phyloP scores from a whole-genome alignment of 2,329 filamentous ascomycete genomes.

The Stenocarpella maydis region DNA sequence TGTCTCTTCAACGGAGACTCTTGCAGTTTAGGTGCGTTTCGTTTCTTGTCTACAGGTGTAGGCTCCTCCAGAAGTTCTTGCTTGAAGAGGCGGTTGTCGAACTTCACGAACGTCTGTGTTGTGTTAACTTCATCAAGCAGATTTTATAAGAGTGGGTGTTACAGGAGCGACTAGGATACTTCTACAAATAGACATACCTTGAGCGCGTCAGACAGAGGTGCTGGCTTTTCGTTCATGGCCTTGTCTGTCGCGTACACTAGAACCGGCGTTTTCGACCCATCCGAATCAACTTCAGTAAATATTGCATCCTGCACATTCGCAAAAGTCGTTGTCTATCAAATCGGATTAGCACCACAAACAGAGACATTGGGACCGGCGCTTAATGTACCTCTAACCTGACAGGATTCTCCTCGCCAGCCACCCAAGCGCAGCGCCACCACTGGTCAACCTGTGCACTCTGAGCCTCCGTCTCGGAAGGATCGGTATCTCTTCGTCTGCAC shows the following conservation, averaged over 20 bases:
- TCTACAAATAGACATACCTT: conserved; percentile 19
- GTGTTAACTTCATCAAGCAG: not conserved
- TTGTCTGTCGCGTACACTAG: conserved; percentile 45
- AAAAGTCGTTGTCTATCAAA: conserved; percentile 36
- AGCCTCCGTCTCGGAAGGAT: conserved; percentile 37
- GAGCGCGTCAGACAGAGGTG: conserved; percentile 41
- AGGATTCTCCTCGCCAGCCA: conserved; percentile 35
- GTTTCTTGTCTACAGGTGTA: conserved; percentile 41
- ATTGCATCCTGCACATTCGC: conserved; percentile 37
- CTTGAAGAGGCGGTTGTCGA: conserved; percentile 47
- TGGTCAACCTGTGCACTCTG: conserved; percentile 36
- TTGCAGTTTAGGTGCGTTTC: conserved; percentile 30
- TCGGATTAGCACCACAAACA: not conserved
- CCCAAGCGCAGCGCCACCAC: conserved; percentile 43
- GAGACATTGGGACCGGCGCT: not conserved
- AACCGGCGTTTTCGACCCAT: conserved; percentile 37
- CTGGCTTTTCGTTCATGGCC: conserved; percentile 39
- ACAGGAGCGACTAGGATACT: not conserved
- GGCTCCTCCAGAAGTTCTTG: conserved; percentile 44
- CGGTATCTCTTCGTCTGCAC: conserved; percentile 38
- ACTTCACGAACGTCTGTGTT: conserved; percentile 43
- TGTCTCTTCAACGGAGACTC: conserved; percentile 32
- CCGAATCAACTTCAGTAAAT: conserved; percentile 34
- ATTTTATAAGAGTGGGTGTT: too few relatives aligned
- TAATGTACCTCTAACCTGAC: conserved; percentile 36